These are phyloP conservation scores for Hygrocybe coccinea DNA, from an alignment of 768 basidiomycete genomes.

Conservation along the genomic window DNA sequence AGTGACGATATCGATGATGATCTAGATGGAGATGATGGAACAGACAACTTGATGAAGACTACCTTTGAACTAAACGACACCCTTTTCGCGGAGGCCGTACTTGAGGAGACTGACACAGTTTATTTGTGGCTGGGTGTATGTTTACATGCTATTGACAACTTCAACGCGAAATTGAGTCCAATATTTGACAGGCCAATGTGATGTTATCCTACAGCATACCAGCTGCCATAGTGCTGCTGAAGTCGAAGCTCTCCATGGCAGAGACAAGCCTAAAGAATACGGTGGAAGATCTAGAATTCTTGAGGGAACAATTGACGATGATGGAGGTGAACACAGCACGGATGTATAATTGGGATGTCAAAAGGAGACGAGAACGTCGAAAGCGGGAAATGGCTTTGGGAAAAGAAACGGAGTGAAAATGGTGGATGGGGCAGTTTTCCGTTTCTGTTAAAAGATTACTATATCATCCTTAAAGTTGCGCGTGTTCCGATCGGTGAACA, in stretches of 20 bases:
- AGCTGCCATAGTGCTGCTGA: slow-evolving; percentile 68
- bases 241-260: slow-evolving; percentile 69
- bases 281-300: slow-evolving; percentile 84
- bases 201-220: slow-evolving; percentile 92
- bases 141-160: slow-evolving; percentile 6
- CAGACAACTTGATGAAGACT: slow-evolving; percentile 59
- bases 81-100: slow-evolving; percentile 83
- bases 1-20: slow-evolving; percentile 53
- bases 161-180: background rate
- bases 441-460: no score
- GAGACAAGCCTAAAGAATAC: slow-evolving; percentile 61
- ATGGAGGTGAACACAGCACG: slow-evolving; percentile 96
- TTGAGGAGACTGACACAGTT: slow-evolving; percentile 84
- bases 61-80: slow-evolving; percentile 97
- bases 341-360: slow-evolving; percentile 96
- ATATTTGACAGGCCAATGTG: slow-evolving; percentile 73
- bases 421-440: no score
- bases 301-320: slow-evolving; percentile 90
- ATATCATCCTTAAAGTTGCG: no score
- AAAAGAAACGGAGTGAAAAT: background rate
- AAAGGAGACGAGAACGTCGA: slow-evolving; percentile 61
- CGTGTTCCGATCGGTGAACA: no score
- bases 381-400: slow-evolving; percentile 32
- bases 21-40: slow-evolving; percentile 45
- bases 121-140: slow-evolving; percentile 94